Conservation (phyloP, 148 eudicot species). For the Amaranthus hypochondriacus region DNA sequence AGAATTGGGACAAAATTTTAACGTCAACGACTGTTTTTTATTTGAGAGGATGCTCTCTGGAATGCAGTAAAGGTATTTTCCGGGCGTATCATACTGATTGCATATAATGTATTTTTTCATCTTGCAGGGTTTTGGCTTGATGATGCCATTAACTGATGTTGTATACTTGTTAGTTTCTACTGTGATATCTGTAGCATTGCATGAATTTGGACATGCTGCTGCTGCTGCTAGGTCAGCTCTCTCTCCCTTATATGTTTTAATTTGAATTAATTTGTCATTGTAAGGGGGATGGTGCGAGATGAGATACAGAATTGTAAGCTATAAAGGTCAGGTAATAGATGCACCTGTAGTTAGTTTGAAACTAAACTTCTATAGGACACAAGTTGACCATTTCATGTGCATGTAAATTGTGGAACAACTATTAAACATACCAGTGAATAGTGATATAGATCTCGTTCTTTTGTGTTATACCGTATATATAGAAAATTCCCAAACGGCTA, state of each 20-base stretch:
- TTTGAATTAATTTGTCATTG: not conserved
- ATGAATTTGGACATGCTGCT: conserved; percentile 93
- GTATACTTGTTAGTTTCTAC: conserved; percentile 59
- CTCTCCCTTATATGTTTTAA: conserved; percentile 16
- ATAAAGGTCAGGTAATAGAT: not conserved
- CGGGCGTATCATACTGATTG: not conserved
- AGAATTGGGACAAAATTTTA: not conserved
- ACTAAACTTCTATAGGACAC: not conserved
- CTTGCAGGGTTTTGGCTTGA: conserved; percentile 51
- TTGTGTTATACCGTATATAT: no score
- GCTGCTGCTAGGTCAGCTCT: conserved; percentile 88
- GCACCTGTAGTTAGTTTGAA: not conserved
- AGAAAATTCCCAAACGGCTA: no score
- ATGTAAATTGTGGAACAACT: not conserved
- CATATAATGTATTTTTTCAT: not conserved
- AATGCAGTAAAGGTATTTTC: not conserved
- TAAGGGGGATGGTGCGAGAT: not conserved
- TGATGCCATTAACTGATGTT: conserved; percentile 48
- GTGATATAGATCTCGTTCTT: no score
- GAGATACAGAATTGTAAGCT: not conserved
- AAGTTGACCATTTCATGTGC: not conserved
- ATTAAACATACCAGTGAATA: no score
- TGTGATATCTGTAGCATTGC: conserved; percentile 53
- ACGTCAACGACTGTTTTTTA: not conserved
- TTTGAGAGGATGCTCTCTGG: not conserved